phyloP scores from a whole-genome alignment of 257 asterid species.

The Salvia rosmarinus region DNA sequence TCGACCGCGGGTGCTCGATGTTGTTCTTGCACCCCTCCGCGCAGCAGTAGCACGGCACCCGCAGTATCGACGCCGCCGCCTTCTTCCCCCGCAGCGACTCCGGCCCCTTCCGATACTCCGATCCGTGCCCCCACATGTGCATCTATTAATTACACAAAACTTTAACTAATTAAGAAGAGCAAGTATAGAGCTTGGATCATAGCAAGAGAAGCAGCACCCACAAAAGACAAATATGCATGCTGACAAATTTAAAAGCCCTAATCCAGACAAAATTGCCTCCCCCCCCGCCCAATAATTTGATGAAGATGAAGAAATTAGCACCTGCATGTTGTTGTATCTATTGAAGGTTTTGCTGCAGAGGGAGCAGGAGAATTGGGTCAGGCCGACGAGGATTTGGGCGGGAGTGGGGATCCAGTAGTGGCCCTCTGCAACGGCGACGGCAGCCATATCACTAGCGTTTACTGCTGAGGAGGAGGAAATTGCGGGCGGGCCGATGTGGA shows the following conservation, averaged over 20 bases:
- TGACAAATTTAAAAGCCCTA: not conserved
- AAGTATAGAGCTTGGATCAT: too few species aligned
- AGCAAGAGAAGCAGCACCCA: too few species aligned
- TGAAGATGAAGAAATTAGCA: not conserved
- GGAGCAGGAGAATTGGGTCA: slow-evolving; percentile 81
- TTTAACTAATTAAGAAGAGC: too few species aligned
- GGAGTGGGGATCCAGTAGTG: slow-evolving; percentile 93
- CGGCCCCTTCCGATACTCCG: slow-evolving; percentile 85
- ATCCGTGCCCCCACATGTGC: slow-evolving; percentile 99
- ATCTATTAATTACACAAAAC: slow-evolving; percentile 41
- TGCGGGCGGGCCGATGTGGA: slow-evolving; percentile 59
- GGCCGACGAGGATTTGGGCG: slow-evolving; percentile 87
- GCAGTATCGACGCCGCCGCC: slow-evolving; percentile 60
- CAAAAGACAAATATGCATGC: not conserved
- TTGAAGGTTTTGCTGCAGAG: slow-evolving; percentile 85
- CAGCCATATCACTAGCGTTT: slow-evolving; percentile 35
- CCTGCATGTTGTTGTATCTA: slow-evolving; percentile 97
- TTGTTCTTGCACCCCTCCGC: slow-evolving; percentile 93
- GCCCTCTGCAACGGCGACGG: slow-evolving; percentile 38
- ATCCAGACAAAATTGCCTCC: not conserved
- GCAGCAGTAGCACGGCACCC: slow-evolving; percentile 87
- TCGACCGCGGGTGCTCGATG: slow-evolving; percentile 75
- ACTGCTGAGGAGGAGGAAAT: slow-evolving; percentile 31
- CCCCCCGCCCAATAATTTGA: too few species aligned
- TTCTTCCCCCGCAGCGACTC: slow-evolving; percentile 83